Percentiles rank a stretch among this genome's conserved stretches.
Conservation (phyloP, 345 rosid species). For the Eucalyptus marginata region DNA sequence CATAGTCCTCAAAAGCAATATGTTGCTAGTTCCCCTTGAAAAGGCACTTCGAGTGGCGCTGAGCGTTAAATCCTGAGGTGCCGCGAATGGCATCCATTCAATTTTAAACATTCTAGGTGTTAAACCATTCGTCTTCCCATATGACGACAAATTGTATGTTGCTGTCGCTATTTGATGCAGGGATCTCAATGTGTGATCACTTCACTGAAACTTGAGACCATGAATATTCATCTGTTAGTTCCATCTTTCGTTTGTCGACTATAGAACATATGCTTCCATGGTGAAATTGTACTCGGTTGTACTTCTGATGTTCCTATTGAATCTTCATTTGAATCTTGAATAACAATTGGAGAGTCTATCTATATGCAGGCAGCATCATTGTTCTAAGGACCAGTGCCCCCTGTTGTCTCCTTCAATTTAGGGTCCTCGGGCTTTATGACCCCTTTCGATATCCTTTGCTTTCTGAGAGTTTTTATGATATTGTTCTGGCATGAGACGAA, state of each 20-base stretch:
- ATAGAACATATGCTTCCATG: background rate
- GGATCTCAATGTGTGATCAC: background rate
- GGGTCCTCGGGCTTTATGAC: slow-evolving; percentile 99
- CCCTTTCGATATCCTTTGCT: slow-evolving; percentile 79
- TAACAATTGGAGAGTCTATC: background rate
- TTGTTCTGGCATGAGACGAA: background rate
- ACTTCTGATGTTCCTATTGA: background rate
- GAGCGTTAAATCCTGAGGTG: background rate
- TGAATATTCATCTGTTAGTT: background rate
- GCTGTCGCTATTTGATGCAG: background rate
- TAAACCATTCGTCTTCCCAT: no score
- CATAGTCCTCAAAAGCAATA: background rate
- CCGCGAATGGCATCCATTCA: background rate
- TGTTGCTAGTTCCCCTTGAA: background rate
- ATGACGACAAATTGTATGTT: background rate
- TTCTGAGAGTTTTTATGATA: background rate
- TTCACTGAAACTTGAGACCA: background rate
- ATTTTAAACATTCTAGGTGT: background rate
- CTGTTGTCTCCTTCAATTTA: slow-evolving; percentile 80
- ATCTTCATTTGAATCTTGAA: background rate
- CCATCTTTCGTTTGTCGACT: background rate
- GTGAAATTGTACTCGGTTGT: background rate
- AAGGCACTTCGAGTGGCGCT: background rate
- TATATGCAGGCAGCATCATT: slow-evolving; percentile 78
- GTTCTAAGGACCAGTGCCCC: slow-evolving; percentile 99